A percentile compares a stretch with the other conserved stretches of the same genome.
These are phyloP conservation scores for Bertia moriformis DNA, from an alignment of 2,329 filamentous ascomycete species.

Conservation along the genomic window DNA sequence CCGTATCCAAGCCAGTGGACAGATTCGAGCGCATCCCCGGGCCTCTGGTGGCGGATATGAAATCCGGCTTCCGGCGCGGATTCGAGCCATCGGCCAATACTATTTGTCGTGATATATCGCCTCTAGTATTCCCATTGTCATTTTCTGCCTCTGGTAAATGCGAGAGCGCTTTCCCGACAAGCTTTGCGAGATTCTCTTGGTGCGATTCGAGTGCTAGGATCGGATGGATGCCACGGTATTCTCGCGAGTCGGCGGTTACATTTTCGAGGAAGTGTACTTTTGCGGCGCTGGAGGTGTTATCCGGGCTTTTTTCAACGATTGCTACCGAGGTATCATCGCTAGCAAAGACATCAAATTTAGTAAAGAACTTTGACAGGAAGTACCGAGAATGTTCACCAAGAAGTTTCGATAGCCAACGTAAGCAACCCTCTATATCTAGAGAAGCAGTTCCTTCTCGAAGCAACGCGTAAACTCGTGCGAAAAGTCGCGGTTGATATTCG, in stretches of 20 bases:
- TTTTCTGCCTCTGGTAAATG: not conserved
- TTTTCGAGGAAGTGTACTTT: slow-evolving; percentile 1
- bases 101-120: not conserved
- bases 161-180: not conserved
- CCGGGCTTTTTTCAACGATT: not conserved
- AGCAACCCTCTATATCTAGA: not conserved
- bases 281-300: not conserved
- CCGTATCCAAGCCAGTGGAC: not conserved
- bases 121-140: too few species aligned
- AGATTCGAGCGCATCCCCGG: slow-evolving; percentile 1
- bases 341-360: not conserved
- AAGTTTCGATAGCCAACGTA: not conserved
- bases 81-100: not conserved
- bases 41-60: not conserved
- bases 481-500: not conserved
- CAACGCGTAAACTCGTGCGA: not conserved
- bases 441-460: not conserved
- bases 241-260: not conserved
- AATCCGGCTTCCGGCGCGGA: not conserved
- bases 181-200: not conserved
- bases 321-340: slow-evolving; percentile 1
- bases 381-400: not conserved
- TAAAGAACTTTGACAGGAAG: not conserved
- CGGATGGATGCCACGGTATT: not conserved
- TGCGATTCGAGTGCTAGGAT: slow-evolving; percentile 1